Evolutionary conservation across 176 grass and related monocot genomes (phyloP).

Genomic region (Rhynchospora breviuscula): DNA sequence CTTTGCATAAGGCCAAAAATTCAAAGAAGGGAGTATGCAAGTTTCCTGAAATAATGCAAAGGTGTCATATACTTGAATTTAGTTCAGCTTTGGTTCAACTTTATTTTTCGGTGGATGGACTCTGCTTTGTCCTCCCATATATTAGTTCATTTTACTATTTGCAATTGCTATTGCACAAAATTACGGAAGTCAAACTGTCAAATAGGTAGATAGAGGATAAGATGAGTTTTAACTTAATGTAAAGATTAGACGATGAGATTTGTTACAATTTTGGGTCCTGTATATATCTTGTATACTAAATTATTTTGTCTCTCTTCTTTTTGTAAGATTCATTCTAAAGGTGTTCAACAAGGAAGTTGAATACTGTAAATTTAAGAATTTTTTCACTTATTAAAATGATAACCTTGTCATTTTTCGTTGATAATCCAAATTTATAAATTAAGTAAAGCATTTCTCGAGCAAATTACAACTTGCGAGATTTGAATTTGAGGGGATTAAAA

Average conservation of each 20-base stretch:
- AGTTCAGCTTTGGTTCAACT: background rate
- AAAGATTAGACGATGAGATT: background rate
- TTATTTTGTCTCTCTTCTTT: background rate
- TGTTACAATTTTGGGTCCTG: background rate
- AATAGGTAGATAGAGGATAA: background rate
- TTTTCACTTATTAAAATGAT: background rate
- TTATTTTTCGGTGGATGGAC: conserved; percentile 6
- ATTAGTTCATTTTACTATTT: background rate
- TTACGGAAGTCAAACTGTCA: background rate
- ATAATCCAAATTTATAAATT: background rate
- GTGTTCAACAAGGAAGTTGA: too few relatives aligned
- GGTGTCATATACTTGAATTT: background rate
- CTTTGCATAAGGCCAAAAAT: background rate
- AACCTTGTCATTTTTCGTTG: conserved; percentile 4
- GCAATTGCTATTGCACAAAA: too few relatives aligned
- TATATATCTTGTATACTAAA: background rate
- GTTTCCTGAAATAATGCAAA: background rate
- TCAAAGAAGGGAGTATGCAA: background rate
- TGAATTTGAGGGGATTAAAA: background rate
- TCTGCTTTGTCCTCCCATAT: conserved; percentile 4
- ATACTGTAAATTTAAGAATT: too few relatives aligned
- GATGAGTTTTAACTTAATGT: too few relatives aligned
- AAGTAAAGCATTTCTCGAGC: too few relatives aligned
- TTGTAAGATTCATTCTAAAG: background rate
- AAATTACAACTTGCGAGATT: conserved; percentile 5